Base-by-base conservation (phyloP, 2,329 filamentous ascomycete genomes). In the Chalaropsis thielavioides region DNA sequence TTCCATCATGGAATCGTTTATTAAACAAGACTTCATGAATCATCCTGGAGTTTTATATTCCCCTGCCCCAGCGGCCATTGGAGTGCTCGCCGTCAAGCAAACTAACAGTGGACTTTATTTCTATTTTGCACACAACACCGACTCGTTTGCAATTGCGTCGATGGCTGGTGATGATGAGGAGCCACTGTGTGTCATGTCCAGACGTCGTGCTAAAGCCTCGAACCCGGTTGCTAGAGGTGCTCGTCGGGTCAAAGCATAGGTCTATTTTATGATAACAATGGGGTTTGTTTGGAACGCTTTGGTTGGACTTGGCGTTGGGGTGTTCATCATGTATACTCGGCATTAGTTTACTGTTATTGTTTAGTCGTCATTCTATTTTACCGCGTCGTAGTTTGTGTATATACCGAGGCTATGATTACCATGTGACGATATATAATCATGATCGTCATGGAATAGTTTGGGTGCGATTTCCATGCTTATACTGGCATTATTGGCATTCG, bases 71-170 rank as follows among this genome's bases (percentile, higher is more conserved):
- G 90, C 89, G 2, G 92, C 92, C 38, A 95, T 99, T 71, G 94
- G 94, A 1, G 83, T 96, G 66, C 85, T 99, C 78, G 85, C 86
- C 0, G 88, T 96, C 70, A 97, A 97, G 77, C 94, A 91, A 77
- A 87, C 83, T 0, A 79, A 78, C 13, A 80, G 83, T 24, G 91
- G 90, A 1, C 84, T 90, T 69, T 90, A 88, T 72, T 82, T 99
- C 62, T 92, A 92, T 74, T 99, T 95, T 76, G 92, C 88, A 0
- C 94, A 99, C 78, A 99, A 97, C 72, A 99, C 94, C 0, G 92
- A 97, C 73, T 85, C 83, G 1, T 87, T 88, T 77, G 91, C 92
- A 5, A 76, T 99, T 63, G 90, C 91, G 0, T 95, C 90, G 2
- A 95, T 97, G 89, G 84, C 87, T 44, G 88, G 87, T 1, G 81